Base-by-base conservation (phyloP, 805 yeast genomes). In the Candida nonsorbophila region DNA sequence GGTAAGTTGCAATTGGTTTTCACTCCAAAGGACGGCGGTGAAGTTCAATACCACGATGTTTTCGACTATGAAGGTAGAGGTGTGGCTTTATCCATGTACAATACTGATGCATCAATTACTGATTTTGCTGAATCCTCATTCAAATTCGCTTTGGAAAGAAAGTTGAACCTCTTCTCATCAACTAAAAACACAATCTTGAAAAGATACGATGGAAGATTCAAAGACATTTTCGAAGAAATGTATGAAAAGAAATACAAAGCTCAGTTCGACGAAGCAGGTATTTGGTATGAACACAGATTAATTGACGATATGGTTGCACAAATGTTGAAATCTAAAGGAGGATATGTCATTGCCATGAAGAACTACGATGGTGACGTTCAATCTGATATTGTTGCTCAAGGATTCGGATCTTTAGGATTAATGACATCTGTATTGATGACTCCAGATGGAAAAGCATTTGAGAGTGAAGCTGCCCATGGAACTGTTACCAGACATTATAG, bases 281-380 rank as follows among this genome's bases (percentile, higher is more conserved):
- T 88, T 57, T 87, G 94, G 94, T 88, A 84, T 61, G 97, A 90
- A 66, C 97, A 90, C 67, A 78, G 97, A 49, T 70, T 90, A 45
- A 90, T 90, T 45, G 97, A 90, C 62, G 97, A 90, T 57, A 90
- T 90, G 97, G 97, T 90, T 28, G 97, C 97, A 14, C 97, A 90
- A 69, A 88, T 90, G 97, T 68, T 90, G 57, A 90, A 90, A 69
- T 85, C 96, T 25, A 78, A 75, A 53, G 97, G 97, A 49, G 97
- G 97, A 5, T 90, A 70, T 58, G 82, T 90, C 48, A 84, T 90
- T 62, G 97, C 97, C 27, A 76, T 90, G 82, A 90, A 90, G 71
- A 90, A 90, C 69, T 90, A 90, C 63, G 97, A 90, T 58, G 97
- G 97, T 59, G 97, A 90, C 56, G 97, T 90, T 33, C 88, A 87